Percentiles rank a stretch among this genome's conserved stretches.
phyloP scores from a whole-genome alignment of 2,329 filamentous ascomycete species.

The Xylaria sp. region DNA sequence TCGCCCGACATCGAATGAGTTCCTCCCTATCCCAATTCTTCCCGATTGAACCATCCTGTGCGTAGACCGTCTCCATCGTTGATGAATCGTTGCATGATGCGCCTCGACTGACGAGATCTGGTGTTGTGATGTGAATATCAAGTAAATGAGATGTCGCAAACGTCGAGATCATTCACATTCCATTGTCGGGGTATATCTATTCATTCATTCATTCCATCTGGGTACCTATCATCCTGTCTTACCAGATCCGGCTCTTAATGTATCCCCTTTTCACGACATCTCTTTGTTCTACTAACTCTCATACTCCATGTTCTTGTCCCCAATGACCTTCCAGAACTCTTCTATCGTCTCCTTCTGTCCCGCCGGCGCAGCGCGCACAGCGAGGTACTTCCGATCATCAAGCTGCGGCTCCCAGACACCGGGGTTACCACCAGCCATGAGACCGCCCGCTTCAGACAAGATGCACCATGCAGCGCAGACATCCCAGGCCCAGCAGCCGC shows the following conservation, averaged over 20 bases:
- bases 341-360: conserved; percentile 59
- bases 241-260: conserved; percentile 17
- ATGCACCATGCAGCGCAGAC: conserved; percentile 79
- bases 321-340: conserved; percentile 59
- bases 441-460: conserved; percentile 66
- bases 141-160: conserved; percentile 11
- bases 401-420: conserved; percentile 62
- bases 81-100: conserved; percentile 4
- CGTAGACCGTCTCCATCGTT: conserved; percentile 18
- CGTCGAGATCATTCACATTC: conserved; percentile 23
- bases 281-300: conserved; percentile 19
- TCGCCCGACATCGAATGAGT: conserved; percentile 28
- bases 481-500: conserved; percentile 81
- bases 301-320: conserved; percentile 49
- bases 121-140: background rate
- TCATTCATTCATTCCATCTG: background rate
- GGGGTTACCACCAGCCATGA: conserved; percentile 67
- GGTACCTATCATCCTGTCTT: conserved; percentile 11
- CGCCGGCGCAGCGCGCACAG: conserved; percentile 53
- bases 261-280: background rate
- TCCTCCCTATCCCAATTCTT: conserved; percentile 31
- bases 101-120: background rate
- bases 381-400: conserved; percentile 57
- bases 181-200: conserved; percentile 19
- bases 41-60: conserved; percentile 25